Base-by-base conservation (phyloP, 2,329 filamentous ascomycete species). In the Stenocarpella maydis region DNA sequence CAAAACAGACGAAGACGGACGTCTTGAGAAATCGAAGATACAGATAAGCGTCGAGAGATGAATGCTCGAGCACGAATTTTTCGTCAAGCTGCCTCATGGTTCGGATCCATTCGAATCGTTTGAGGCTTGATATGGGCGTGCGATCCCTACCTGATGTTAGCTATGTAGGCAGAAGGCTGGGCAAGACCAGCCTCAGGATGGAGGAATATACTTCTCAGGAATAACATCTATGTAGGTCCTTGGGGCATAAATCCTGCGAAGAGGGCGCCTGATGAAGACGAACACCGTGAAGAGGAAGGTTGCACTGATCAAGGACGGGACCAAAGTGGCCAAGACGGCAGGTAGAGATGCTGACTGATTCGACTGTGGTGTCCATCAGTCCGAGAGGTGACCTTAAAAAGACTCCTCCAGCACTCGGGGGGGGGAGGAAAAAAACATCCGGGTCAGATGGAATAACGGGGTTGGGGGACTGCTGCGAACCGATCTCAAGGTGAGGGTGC, bases 31-130 rank as follows among this genome's bases (percentile, higher is more conserved):
- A 97, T 43, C 95, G 93, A 34, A 98, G 85, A 78, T 97, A 94
- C 64, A 98, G 89, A 80, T 95, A 98, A 39, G 92, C 92, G 78
- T 99, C 95, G 72, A 99, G 88, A 0, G 94, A 97, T 78, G 95
- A 93, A 82, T 97, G 94, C 76, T 96, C 93, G 26, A 98, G 88
- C 31, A 72, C 68, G 37, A 71, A 71, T 21, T 68, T 72, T 58
- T 72, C 71, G 50, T 71, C 65, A 39, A 71, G 64, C 28, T 67
- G 67, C 47, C 70, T 69, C 31, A 71, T 24, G 10, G 70, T 71
- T 4, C 67, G 67, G 39, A 71, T 3, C 70, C 70, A 71, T 39
- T 71, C 70, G 43, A 71, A 67, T n/a, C 67, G 70, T 28, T 65
- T 69, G 14, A 71, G 70, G 53, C 70, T 71, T 14, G 70, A 69